phyloP scores from a whole-genome alignment of 768 basidiomycete genomes.

The Chalciporus piperatus region DNA sequence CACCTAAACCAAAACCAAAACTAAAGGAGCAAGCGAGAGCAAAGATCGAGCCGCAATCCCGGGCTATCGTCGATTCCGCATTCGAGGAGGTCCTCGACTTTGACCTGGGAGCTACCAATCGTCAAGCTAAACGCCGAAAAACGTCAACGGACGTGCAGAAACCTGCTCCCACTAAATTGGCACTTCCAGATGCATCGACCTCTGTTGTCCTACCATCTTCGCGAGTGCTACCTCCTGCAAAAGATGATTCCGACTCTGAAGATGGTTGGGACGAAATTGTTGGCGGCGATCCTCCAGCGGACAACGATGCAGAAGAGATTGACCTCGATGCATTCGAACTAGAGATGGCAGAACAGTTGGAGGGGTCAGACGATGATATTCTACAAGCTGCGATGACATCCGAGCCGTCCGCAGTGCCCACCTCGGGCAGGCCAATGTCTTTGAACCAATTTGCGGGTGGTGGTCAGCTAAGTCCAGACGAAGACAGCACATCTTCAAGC shows the following conservation, averaged over 20 bases:
- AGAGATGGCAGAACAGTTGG: conserved; percentile 36
- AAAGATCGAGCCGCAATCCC: conserved; percentile 20
- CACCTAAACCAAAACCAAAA: conserved; percentile 26
- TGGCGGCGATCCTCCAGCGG: conserved; percentile 21
- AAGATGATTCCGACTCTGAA: conserved; percentile 42
- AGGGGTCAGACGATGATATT: conserved; percentile 50
- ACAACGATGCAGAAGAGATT: conserved; percentile 33
- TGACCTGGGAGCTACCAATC: conserved; percentile 48
- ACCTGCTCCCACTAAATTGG: conserved; percentile 27
- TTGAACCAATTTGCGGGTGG: conserved; percentile 48
- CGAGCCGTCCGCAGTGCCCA: conserved; percentile 29
- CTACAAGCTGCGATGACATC: conserved; percentile 41
- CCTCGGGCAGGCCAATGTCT: conserved; percentile 42
- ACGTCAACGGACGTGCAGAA: conserved; percentile 22
- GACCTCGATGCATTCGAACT: conserved; percentile 34
- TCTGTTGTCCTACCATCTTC: conserved; percentile 31
- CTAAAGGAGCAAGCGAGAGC: conserved; percentile 21
- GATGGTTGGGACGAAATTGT: conserved; percentile 53
- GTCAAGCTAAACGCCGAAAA: conserved; percentile 33
- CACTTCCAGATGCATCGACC: conserved; percentile 37
- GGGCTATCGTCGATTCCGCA: conserved; percentile 27
- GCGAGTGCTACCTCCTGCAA: conserved; percentile 23
- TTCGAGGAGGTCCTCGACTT: conserved; percentile 49
- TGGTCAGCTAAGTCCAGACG: conserved; percentile 37
- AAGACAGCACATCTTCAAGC: conserved; percentile 53